These are phyloP conservation scores for Ceratocystis alfenasii DNA, from an alignment of 2,329 filamentous ascomycete species.

Conservation along the genomic window DNA sequence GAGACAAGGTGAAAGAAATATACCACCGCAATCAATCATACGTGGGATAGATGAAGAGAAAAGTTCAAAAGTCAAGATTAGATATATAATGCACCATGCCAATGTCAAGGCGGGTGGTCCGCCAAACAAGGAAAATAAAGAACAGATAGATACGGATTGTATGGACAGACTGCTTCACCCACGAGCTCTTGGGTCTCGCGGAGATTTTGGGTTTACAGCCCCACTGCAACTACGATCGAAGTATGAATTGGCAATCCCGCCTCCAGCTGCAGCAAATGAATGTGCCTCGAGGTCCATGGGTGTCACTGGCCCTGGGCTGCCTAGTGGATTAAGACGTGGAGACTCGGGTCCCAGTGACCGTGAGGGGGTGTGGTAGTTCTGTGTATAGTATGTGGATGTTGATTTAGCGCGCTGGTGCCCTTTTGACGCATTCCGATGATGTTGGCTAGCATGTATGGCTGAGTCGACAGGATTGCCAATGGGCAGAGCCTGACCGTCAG, in stretches of 20 bases:
- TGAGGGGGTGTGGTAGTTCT: conserved; percentile 1
- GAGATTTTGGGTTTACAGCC: background rate
- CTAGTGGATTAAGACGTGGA: conserved; percentile 40
- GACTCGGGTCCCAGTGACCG: conserved; percentile 34
- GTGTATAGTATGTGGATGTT: background rate
- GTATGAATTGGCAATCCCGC: conserved; percentile 17
- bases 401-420: background rate
- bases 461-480: background rate
- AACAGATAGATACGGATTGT: too few relatives aligned
- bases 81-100: too few relatives aligned
- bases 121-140: too few relatives aligned
- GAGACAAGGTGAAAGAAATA: background rate
- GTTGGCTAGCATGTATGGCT: background rate
- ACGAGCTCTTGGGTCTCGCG: conserved; percentile 1
- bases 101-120: too few relatives aligned
- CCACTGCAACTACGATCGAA: conserved; percentile 22
- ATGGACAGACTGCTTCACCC: background rate
- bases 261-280: conserved; percentile 25
- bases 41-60: background rate
- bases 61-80: too few relatives aligned
- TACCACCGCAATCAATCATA: background rate
- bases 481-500: background rate
- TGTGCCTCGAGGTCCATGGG: conserved; percentile 44
- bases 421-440: background rate
- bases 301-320: conserved; percentile 49